These are phyloP conservation scores for Gastrodia elata DNA, from an alignment of 106 monocot species.

Conservation along the genomic window DNA sequence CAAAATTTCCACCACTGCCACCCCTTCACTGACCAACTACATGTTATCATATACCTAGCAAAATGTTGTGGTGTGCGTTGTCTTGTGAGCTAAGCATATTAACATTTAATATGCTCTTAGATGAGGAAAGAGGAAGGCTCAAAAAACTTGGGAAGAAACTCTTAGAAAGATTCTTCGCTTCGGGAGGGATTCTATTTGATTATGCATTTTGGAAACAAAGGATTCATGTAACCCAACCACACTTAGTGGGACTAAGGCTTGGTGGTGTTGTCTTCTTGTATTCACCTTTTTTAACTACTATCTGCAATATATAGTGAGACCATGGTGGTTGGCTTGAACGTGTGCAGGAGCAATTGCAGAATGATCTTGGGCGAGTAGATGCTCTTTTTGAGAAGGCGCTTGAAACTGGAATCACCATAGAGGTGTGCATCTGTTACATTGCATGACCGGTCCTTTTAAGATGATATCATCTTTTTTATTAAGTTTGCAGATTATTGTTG, in stretches of 20 bases:
- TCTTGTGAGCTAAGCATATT: neutral
- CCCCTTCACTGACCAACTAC: neutral
- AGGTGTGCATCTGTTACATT: constrained; percentile 21
- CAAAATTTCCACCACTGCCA: neutral
- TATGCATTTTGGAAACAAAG: no score
- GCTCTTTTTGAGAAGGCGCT: constrained; percentile 41
- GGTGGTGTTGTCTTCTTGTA: neutral
- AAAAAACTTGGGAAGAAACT: no score
- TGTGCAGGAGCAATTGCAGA: constrained; percentile 53
- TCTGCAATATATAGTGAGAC: neutral
- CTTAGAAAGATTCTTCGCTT: no score
- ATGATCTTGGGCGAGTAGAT: constrained; percentile 50
- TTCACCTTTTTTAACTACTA: neutral
- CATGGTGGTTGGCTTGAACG: constrained; percentile 7
- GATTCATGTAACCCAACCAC: no score
- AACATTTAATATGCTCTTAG: no score
- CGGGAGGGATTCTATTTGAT: no score
- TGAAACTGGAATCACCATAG: constrained; percentile 50
- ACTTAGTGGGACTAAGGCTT: no score
- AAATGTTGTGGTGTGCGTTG: neutral
- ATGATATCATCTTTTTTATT: neutral
- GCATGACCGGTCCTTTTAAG: neutral
- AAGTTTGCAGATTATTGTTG: neutral
- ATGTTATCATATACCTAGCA: neutral
- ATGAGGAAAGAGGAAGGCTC: no score